These are phyloP conservation scores for Colletotrichum sp. DNA, from an alignment of 2,329 filamentous ascomycete genomes.

Conservation along the genomic window DNA sequence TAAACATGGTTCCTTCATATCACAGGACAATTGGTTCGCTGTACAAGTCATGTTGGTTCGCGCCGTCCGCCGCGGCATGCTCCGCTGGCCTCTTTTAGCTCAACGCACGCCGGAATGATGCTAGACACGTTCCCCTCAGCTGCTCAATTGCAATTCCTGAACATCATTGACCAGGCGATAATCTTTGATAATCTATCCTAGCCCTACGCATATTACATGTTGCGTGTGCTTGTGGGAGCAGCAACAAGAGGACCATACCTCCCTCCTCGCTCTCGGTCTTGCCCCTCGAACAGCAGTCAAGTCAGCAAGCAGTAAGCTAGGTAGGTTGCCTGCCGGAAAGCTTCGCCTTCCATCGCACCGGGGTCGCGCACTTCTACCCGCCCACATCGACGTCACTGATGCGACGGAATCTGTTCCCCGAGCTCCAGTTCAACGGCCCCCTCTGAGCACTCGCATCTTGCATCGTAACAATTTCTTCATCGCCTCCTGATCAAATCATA, in stretches of 20 bases:
- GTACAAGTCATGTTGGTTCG: not conserved
- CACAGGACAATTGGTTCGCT: not conserved
- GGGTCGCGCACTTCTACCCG: not conserved
- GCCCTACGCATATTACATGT: not conserved
- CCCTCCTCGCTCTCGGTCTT: not conserved
- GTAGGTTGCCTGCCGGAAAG: not conserved
- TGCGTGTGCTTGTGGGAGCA: not conserved
- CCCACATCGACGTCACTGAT: slow-evolving; percentile 13
- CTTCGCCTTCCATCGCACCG: not conserved
- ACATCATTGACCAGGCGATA: not conserved
- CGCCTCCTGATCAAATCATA: not conserved
- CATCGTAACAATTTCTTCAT: not conserved
- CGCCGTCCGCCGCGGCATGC: not conserved
- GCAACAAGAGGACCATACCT: not conserved
- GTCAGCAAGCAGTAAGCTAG: not conserved
- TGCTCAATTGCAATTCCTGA: not conserved
- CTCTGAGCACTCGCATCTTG: not conserved
- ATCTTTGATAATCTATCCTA: not conserved
- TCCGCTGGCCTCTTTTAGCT: not conserved
- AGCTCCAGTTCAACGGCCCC: not conserved
- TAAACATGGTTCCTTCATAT: not conserved
- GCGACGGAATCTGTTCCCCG: not conserved
- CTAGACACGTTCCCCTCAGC: not conserved
- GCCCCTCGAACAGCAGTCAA: not conserved
- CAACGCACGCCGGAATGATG: not conserved